Evolutionary conservation across 208 protist genomes (phyloP).

Genomic region (Trypanosoma boissoni): DNA sequence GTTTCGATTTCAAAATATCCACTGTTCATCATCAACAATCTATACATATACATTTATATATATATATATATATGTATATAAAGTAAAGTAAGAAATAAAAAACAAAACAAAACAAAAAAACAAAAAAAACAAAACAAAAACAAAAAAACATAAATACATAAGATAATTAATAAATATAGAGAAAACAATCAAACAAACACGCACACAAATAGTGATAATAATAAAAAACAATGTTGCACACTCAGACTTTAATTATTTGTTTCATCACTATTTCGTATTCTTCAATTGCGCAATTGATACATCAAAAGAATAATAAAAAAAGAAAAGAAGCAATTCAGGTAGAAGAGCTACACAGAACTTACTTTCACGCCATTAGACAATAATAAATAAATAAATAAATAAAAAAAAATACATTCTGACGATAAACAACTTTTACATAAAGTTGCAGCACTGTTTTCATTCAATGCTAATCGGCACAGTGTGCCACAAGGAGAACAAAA

Average conservation of each 20-base stretch:
- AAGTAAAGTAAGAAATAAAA: conserved; percentile 17
- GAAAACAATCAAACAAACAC: neutral
- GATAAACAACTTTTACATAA: too few species aligned
- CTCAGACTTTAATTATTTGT: neutral
- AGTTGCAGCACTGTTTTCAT: too few species aligned
- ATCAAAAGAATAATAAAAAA: too few species aligned
- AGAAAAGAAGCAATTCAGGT: too few species aligned
- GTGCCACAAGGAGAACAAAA: too few species aligned
- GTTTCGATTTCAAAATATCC: neutral
- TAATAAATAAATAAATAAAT: too few species aligned
- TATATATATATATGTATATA: conserved; percentile 9
- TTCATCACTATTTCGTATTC: too few species aligned
- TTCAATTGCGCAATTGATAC: too few species aligned
- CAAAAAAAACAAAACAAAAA: conserved; percentile 1
- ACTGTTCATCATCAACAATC: neutral
- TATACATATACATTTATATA: neutral
- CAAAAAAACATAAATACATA: neutral
- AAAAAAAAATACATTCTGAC: too few species aligned
- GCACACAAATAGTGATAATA: neutral
- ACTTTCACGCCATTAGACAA: too few species aligned
- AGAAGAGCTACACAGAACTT: too few species aligned
- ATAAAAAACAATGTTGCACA: neutral
- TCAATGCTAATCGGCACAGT: too few species aligned
- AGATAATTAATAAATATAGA: neutral
- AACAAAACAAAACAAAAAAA: conserved; percentile 11